These are phyloP conservation scores for Alternaria angustiovoidea DNA, from an alignment of 2,329 filamentous ascomycete genomes.

Conservation along the genomic window DNA sequence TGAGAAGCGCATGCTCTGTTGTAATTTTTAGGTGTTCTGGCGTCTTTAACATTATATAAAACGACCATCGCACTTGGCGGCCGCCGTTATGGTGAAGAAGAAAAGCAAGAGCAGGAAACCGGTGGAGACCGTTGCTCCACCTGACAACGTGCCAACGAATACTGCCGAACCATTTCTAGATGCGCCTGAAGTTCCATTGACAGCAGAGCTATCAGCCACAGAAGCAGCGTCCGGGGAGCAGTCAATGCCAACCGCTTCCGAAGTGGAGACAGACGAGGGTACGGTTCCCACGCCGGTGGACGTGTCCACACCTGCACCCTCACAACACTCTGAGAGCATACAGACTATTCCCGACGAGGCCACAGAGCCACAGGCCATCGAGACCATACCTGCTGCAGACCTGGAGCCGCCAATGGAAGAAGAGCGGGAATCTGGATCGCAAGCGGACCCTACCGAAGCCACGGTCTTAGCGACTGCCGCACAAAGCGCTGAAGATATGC, in stretches of 20 bases:
- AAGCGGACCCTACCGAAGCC: slow-evolving; percentile 6
- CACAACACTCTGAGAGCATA: slow-evolving; percentile 15
- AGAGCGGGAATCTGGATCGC: slow-evolving; percentile 7
- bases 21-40: slow-evolving; percentile 12
- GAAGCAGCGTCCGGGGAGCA: slow-evolving; percentile 17
- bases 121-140: slow-evolving; percentile 38
- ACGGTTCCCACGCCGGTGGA: slow-evolving; percentile 28
- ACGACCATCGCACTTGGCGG: slow-evolving; percentile 20
- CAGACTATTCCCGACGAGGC: slow-evolving; percentile 13
- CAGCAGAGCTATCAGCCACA: slow-evolving; percentile 27
- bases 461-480: slow-evolving; percentile 5
- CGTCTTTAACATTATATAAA: slow-evolving; percentile 31
- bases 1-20: slow-evolving; percentile 35
- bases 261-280: slow-evolving; percentile 20
- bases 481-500: slow-evolving; percentile 6
- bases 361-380: slow-evolving; percentile 5
- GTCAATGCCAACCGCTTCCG: slow-evolving; percentile 15
- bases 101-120: slow-evolving; percentile 44
- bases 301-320: slow-evolving; percentile 28
- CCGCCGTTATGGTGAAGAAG: slow-evolving; percentile 43
- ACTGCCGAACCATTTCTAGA: slow-evolving; percentile 33
- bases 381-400: slow-evolving; percentile 9
- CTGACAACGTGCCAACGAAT: slow-evolving; percentile 31
- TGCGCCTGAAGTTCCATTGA: slow-evolving; percentile 25
- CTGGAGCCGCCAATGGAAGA: slow-evolving; percentile 15